Percentiles rank a stretch among this genome's conserved stretches.
phyloP scores from a whole-genome alignment of 805 yeast species.

The Ogataea thermomethanolica region DNA sequence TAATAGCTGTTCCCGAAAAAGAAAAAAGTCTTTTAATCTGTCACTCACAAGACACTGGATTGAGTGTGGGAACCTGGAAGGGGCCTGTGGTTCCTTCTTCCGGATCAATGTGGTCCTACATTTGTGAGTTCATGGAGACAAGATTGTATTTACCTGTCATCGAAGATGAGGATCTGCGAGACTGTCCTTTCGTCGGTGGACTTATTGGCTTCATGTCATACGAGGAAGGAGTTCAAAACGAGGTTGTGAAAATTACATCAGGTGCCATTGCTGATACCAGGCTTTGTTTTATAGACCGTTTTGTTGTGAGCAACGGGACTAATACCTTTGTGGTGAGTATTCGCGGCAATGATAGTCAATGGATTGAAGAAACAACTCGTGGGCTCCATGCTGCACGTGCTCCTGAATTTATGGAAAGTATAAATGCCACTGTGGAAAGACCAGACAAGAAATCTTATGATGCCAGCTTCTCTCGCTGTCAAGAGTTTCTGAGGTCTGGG shows the following conservation, averaged over 20 bases:
- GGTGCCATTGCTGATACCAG: conserved; percentile 65
- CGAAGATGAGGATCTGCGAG: conserved; percentile 27
- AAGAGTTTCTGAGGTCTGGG: conserved; percentile 65
- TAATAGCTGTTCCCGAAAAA: conserved; percentile 66
- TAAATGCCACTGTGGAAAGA: conserved; percentile 31
- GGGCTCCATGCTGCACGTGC: background rate
- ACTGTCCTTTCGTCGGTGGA: conserved; percentile 88
- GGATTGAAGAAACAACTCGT: conserved; percentile 31
- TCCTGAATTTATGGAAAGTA: background rate
- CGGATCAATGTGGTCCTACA: conserved; percentile 47
- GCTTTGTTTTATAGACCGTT: conserved; percentile 65
- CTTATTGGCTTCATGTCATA: conserved; percentile 81
- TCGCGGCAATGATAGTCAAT: conserved; percentile 35
- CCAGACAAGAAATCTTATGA: conserved; percentile 58
- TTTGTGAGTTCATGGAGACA: conserved; percentile 47
- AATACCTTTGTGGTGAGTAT: conserved; percentile 54
- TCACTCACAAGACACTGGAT: conserved; percentile 52
- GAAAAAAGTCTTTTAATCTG: conserved; percentile 47
- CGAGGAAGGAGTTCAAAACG: conserved; percentile 64
- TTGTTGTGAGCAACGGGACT: conserved; percentile 52
- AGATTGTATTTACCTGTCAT: conserved; percentile 30
- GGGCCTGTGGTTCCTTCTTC: conserved; percentile 5
- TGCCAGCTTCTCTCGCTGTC: conserved; percentile 58
- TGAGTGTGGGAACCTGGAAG: conserved; percentile 25
- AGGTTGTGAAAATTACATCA: conserved; percentile 38